These are phyloP conservation scores for Eimeria mitis DNA, from an alignment of 169 alveolate species.

Conservation along the genomic window DNA sequence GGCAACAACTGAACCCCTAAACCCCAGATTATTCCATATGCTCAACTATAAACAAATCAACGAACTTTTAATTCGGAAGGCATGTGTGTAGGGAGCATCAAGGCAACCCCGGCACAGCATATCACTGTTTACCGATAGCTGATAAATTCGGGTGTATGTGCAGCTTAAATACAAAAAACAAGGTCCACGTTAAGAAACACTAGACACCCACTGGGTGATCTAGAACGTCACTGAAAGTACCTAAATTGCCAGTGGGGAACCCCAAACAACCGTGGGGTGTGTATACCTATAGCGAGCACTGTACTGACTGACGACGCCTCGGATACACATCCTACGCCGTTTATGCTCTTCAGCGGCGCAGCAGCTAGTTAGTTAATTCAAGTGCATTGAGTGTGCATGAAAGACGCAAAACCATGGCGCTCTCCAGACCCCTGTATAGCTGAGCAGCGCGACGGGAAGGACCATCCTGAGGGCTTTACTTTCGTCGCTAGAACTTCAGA, in stretches of 20 bases:
- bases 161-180: too few species aligned
- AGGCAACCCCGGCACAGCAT: neutral
- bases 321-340: neutral
- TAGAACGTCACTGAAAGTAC: neutral
- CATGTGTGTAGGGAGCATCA: neutral
- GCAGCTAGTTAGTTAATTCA: too few species aligned
- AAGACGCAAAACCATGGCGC: too few species aligned
- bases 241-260: neutral
- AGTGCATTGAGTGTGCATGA: too few species aligned
- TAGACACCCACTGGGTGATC: neutral
- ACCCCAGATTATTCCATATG: too few species aligned
- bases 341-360: too few species aligned
- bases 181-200: neutral
- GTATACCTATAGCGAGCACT: neutral
- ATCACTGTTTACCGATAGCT: neutral
- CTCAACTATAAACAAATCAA: neutral
- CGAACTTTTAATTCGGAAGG: neutral
- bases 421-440: neutral
- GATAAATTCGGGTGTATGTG: neutral
- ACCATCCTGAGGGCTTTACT: neutral
- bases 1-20: neutral
- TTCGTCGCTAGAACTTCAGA: neutral
- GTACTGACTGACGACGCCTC: neutral
- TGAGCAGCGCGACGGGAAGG: neutral
- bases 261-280: neutral